Evolutionary conservation across 2,329 filamentous ascomycete genomes (phyloP).

Genomic region (Chaetomium globosum): DNA sequence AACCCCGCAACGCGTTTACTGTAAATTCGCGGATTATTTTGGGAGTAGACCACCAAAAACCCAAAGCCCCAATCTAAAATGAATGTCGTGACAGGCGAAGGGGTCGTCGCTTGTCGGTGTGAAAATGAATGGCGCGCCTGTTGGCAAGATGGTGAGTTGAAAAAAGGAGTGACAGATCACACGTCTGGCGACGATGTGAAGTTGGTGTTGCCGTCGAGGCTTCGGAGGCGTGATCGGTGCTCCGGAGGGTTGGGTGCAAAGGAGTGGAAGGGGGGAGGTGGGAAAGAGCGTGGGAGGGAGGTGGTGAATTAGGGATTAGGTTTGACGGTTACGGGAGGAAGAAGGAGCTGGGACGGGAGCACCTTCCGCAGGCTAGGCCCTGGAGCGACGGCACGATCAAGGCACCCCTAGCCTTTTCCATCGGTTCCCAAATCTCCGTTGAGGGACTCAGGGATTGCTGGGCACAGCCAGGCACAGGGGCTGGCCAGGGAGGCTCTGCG

Average conservation of each 20-base stretch:
- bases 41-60: constrained; percentile 21
- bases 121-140: constrained; percentile 61
- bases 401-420: constrained; percentile 20
- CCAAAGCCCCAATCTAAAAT: constrained; percentile 38
- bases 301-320: constrained; percentile 30
- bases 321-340: constrained; percentile 24
- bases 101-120: constrained; percentile 26
- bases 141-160: constrained; percentile 45
- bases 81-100: constrained; percentile 43
- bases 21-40: constrained; percentile 25
- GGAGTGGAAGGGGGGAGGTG: constrained; percentile 27
- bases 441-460: constrained; percentile 30
- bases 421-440: constrained; percentile 37
- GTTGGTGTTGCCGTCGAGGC: constrained; percentile 34
- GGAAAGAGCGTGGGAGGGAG: constrained; percentile 20
- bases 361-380: constrained; percentile 24
- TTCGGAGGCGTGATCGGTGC: constrained; percentile 27
- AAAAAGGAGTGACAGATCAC: constrained; percentile 36
- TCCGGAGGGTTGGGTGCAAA: constrained; percentile 25
- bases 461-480: constrained; percentile 10
- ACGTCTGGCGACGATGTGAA: constrained; percentile 35
- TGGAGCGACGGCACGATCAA: constrained; percentile 25
- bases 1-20: constrained; percentile 14
- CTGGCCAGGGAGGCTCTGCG: constrained; percentile 22
- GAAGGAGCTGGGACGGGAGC: constrained; percentile 10